Evolutionary conservation across 257 asterid species (phyloP).

Genomic region (Nicotiana knightiana): DNA sequence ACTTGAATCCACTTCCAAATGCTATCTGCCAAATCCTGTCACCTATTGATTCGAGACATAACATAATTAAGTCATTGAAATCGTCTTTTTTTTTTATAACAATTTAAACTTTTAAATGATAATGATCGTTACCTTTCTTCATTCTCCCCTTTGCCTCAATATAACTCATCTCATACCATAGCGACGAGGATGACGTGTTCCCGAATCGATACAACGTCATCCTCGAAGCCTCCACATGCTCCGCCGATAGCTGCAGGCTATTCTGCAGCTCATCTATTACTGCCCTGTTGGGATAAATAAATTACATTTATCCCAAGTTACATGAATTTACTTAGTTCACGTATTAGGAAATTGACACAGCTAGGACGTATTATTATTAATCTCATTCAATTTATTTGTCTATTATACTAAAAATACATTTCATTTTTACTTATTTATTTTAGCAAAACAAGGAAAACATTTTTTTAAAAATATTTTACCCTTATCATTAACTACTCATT

Average conservation of each 20-base stretch:
- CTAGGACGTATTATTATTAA: too few species aligned
- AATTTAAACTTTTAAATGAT: neutral
- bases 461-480: too few species aligned
- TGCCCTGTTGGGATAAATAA: slow-evolving; percentile 22
- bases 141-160: slow-evolving; percentile 66
- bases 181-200: slow-evolving; percentile 60
- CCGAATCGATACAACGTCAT: slow-evolving; percentile 62
- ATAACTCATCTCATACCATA: slow-evolving; percentile 68
- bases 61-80: neutral
- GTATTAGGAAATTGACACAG: too few species aligned
- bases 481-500: too few species aligned
- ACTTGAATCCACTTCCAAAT: slow-evolving; percentile 33
- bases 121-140: slow-evolving; percentile 29
- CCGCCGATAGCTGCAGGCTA: slow-evolving; percentile 35
- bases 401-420: too few species aligned
- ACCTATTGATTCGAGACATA: slow-evolving; percentile 1
- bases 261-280: slow-evolving; percentile 48
- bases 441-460: too few species aligned
- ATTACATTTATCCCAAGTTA: neutral
- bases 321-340: neutral
- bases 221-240: slow-evolving; percentile 69
- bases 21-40: slow-evolving; percentile 60
- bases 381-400: too few species aligned
- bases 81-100: neutral
- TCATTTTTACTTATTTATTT: too few species aligned